Conservation (phyloP, 2,329 filamentous ascomycete genomes). For the Leptographium procerum region DNA sequence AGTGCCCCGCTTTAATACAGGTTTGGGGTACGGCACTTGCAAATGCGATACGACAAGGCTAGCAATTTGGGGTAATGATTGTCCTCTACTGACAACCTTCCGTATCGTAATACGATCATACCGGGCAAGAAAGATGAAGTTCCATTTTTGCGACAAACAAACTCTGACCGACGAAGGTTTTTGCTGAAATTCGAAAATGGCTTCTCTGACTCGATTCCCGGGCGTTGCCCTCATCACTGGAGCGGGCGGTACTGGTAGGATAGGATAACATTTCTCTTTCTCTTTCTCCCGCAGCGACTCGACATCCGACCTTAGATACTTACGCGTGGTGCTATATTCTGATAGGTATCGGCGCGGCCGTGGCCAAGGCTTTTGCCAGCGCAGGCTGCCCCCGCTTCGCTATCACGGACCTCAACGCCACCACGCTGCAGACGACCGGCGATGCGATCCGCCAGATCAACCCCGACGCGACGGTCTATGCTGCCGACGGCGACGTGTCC, state of each 20-base stretch:
- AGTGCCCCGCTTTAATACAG: too few species aligned
- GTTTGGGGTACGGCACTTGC: too few species aligned
- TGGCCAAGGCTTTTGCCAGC: constrained; percentile 36
- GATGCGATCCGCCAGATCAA: not conserved
- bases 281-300: not conserved
- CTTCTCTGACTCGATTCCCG: not conserved
- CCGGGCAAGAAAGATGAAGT: too few species aligned
- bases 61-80: not conserved
- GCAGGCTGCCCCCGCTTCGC: constrained; percentile 39
- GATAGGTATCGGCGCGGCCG: constrained; percentile 43
- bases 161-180: too few species aligned
- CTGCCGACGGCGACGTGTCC: not conserved
- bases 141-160: too few species aligned
- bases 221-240: not conserved
- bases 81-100: not conserved
- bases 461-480: not conserved
- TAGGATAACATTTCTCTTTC: not conserved
- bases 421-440: constrained; percentile 23
- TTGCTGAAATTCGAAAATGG: not conserved
- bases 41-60: too few species aligned
- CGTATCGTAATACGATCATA: not conserved
- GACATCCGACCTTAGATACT: too few species aligned
- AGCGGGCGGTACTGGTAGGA: not conserved
- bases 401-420: constrained; percentile 39
- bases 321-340: not conserved